Conservation (phyloP, 225 moss, liverwort and hornwort species). For the Sphagnum contortum region DNA sequence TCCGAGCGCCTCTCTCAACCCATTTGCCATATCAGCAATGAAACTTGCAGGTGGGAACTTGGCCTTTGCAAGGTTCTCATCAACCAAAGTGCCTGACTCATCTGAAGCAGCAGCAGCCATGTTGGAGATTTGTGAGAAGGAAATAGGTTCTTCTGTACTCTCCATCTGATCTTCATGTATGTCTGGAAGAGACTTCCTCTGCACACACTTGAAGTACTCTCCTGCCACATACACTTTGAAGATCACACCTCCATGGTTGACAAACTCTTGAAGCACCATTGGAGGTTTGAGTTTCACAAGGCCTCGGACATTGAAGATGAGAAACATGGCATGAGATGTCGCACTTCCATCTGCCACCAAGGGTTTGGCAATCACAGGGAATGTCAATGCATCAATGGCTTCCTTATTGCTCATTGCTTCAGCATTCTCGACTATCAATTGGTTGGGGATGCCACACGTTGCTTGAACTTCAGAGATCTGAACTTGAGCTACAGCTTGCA, state of each 20-base stretch:
- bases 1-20: conserved; percentile 77
- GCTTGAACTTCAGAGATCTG: conserved; percentile 61
- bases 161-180: conserved; percentile 71
- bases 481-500: conserved; percentile 74
- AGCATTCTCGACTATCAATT: conserved; percentile 57
- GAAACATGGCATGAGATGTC: conserved; percentile 88
- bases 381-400: conserved; percentile 49
- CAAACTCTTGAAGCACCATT: conserved; percentile 89
- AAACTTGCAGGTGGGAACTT: conserved; percentile 79
- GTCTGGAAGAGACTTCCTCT: conserved; percentile 84
- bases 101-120: conserved; percentile 40
- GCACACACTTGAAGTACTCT: conserved; percentile 91
- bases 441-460: conserved; percentile 88
- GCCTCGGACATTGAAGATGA: conserved; percentile 74
- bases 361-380: conserved; percentile 93
- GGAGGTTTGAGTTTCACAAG: conserved; percentile 73
- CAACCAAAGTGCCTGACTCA: conserved; percentile 56
- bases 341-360: conserved; percentile 95
- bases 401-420: conserved; percentile 41
- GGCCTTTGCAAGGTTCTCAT: conserved; percentile 81
- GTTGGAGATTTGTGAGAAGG: conserved; percentile 92
- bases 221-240: conserved; percentile 98
- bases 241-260: conserved; percentile 93
- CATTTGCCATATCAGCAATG: conserved; percentile 70
- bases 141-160: conserved; percentile 67